Percentiles rank a stretch among this genome's conserved stretches.
These are phyloP conservation scores for Aureobasidium melanogenum DNA, from an alignment of 2,329 filamentous ascomycete genomes.

Conservation along the genomic window DNA sequence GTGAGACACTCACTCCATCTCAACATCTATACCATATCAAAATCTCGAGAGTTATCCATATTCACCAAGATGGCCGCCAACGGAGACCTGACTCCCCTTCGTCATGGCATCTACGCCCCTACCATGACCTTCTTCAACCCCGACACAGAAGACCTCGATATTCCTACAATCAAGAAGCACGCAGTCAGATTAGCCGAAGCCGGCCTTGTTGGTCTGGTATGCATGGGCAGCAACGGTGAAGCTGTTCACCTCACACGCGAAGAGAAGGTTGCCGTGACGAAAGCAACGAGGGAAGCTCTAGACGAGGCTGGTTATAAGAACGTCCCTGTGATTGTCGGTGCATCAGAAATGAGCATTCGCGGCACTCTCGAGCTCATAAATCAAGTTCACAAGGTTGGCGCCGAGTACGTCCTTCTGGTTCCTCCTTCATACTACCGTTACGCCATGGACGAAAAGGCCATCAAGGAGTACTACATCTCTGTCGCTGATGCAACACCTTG, in stretches of 20 bases:
- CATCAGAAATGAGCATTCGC: constrained; percentile 71
- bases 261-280: constrained; percentile 67
- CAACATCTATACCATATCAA: background rate
- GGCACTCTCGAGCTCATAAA: constrained; percentile 69
- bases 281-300: constrained; percentile 70
- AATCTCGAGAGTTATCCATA: constrained; percentile 1
- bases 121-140: constrained; percentile 87
- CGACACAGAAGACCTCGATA: constrained; percentile 75
- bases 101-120: constrained; percentile 77
- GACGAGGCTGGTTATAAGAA: constrained; percentile 68
- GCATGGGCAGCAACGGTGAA: constrained; percentile 87
- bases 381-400: constrained; percentile 58
- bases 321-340: constrained; percentile 74
- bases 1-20: background rate
- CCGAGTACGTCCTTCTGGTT: constrained; percentile 70
- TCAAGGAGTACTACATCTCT: constrained; percentile 63
- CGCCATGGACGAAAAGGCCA: constrained; percentile 63
- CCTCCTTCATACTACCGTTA: constrained; percentile 77
- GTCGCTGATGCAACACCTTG: constrained; percentile 69
- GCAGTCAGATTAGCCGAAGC: constrained; percentile 67
- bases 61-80: constrained; percentile 24
- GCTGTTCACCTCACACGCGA: constrained; percentile 72
- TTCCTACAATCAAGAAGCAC: constrained; percentile 69
- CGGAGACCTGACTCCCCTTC: constrained; percentile 47
- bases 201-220: constrained; percentile 72